Percentiles rank a stretch among this genome's conserved stretches.
Evolutionary conservation across 2,329 filamentous ascomycete genomes (phyloP).

Genomic region (Endoconidiophora polonica): DNA sequence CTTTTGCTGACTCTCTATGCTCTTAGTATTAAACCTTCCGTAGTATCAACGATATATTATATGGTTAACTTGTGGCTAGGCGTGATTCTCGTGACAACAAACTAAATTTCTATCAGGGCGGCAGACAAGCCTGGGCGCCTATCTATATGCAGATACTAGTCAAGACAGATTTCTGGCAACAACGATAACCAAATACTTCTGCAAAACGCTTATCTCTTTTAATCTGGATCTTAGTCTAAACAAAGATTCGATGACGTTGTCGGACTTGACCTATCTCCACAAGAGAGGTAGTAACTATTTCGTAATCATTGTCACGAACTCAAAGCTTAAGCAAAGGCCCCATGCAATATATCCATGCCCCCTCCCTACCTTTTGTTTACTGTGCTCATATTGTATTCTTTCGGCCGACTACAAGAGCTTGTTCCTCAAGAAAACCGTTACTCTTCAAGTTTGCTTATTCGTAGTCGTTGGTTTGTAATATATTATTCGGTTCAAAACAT

Average conservation of each 20-base stretch:
- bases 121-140: neutral
- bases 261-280: neutral
- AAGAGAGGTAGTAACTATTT: neutral
- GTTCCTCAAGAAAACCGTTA: no score
- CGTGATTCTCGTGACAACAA: neutral
- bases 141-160: neutral
- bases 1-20: no score
- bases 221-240: neutral
- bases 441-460: no score
- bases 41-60: no score
- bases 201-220: neutral
- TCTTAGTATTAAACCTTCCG: no score
- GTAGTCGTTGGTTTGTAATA: no score
- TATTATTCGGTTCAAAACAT: no score
- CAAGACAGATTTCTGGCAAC: neutral
- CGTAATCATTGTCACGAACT: neutral
- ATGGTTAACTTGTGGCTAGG: no score
- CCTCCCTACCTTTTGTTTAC: neutral
- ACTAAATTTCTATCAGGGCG: neutral
- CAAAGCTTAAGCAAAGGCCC: neutral
- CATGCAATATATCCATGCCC: neutral
- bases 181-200: neutral
- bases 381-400: neutral
- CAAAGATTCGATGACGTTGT: neutral
- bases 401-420: no score